Evolutionary conservation across 805 yeast species (phyloP), one percentile per base, ranked within the genome.

Genomic region (Candida anglica): DNA sequence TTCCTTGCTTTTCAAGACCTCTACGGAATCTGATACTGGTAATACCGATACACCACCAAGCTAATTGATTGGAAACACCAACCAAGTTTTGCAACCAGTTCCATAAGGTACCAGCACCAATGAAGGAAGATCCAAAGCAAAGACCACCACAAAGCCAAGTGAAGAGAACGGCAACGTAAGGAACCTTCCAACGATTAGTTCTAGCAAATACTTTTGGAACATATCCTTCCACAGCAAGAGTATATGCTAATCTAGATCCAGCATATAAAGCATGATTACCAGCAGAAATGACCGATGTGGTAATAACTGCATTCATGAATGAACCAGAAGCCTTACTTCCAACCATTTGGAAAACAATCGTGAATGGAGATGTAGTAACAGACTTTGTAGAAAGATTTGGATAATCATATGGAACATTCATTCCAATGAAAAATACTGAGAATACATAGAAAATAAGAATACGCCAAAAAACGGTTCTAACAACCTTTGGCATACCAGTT

Each of bases 51-150:
- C 62, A 54, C 46, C 68, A 55, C 79, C 79, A 72, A 18, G 75
- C 66, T 28, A 73, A 47, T 48, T 70, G 73, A 47, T 73, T 73
- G 4, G 77, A 69, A 14, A 73, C 73, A 45, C 76, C 77, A 34
- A 72, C 77, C 34, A 71, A 61, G 36, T 67, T 58, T 54, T 71
- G 77, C 36, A 73, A 52, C 77, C 77, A 73, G 11, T 61, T 42
- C 77, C 78, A 73, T 25, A 73, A 53, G n/a, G 60, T 57, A 28
- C 77, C 78, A 1, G 76, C 70, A 15, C 75, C 74, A 36, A 72
- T 64, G 43, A 72, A 73, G 1, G 79, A 73, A 3, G 80, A 70
- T 2, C 77, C 83, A 46, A 78, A 78, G 48, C 80, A 75, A 29
- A 76, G 56, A 0, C 79, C 81, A 27, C 81, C 76, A 20, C 69